phyloP scores from a whole-genome alignment of 2,329 filamentous ascomycete species.

The Cercospora canescens region DNA sequence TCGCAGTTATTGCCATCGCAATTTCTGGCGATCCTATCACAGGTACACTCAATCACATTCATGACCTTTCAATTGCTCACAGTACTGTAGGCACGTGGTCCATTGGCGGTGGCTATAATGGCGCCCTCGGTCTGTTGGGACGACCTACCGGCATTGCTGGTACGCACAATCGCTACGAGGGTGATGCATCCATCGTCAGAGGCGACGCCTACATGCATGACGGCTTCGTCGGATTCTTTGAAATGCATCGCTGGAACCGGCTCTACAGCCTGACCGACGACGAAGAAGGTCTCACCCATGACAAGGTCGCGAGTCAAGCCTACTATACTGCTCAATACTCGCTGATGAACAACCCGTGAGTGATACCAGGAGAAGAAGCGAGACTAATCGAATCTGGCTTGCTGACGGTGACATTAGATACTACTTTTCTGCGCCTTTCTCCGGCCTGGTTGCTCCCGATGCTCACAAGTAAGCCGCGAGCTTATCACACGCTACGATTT shows the following conservation, averaged over 20 bases:
- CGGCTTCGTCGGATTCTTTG: slow-evolving; percentile 12
- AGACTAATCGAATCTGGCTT: too few species aligned
- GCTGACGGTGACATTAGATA: slow-evolving; percentile 7
- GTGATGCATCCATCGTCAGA: slow-evolving; percentile 34
- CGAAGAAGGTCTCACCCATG: slow-evolving; percentile 17
- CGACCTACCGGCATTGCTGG: slow-evolving; percentile 20
- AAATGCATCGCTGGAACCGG: slow-evolving; percentile 19
- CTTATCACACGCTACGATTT: too few species aligned
- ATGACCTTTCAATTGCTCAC: neutral
- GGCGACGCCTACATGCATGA: slow-evolving; percentile 32
- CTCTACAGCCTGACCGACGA: slow-evolving; percentile 13
- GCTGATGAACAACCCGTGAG: slow-evolving; percentile 32
- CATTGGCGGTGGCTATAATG: slow-evolving; percentile 15
- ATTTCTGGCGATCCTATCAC: slow-evolving; percentile 23
- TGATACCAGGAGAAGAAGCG: neutral
- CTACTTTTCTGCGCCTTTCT: slow-evolving; percentile 32
- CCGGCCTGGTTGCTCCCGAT: slow-evolving; percentile 15
- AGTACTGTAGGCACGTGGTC: slow-evolving; percentile 26
- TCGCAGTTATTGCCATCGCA: slow-evolving; percentile 21
- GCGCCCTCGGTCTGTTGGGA: slow-evolving; percentile 6
- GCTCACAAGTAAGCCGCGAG: neutral
- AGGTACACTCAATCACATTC: neutral
- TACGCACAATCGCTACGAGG: slow-evolving; percentile 39
- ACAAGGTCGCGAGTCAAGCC: slow-evolving; percentile 14
- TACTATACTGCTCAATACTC: slow-evolving; percentile 16